A percentile compares a stretch with the other conserved stretches of the same genome.
phyloP scores from a whole-genome alignment of 2,329 filamentous ascomycete genomes.

The Coleophoma eucalyptorum region DNA sequence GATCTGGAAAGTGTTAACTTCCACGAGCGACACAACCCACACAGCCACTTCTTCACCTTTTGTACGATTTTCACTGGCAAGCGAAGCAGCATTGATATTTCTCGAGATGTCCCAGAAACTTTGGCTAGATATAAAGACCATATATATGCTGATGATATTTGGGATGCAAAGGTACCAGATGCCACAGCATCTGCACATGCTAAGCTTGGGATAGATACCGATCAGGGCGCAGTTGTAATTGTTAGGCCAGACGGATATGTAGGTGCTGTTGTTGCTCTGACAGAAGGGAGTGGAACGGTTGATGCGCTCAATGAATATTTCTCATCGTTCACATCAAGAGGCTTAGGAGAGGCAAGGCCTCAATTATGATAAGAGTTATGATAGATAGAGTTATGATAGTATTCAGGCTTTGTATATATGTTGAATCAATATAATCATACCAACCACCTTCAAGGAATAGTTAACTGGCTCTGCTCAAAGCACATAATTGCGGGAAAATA shows the following conservation, averaged over 20 bases:
- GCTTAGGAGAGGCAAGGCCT: conserved; percentile 35
- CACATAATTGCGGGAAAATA: too few species aligned
- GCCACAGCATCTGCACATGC: conserved; percentile 74
- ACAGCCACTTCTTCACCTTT: conserved; percentile 77
- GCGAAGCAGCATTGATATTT: conserved; percentile 69
- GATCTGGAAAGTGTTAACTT: conserved; percentile 63
- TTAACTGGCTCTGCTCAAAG: too few species aligned
- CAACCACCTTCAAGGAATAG: too few species aligned
- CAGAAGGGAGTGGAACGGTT: conserved; percentile 73
- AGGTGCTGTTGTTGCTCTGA: conserved; percentile 68
- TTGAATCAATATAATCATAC: too few species aligned
- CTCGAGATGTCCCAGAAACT: conserved; percentile 63
- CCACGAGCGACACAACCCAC: conserved; percentile 81
- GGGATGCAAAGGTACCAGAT: conserved; percentile 65
- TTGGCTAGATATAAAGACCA: conserved; percentile 76
- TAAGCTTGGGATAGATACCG: conserved; percentile 77
- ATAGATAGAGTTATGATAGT: not conserved
- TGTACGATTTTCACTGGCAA: conserved; percentile 70
- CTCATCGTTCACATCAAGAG: conserved; percentile 64
- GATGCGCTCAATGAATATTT: conserved; percentile 85
- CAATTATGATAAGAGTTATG: conserved; percentile 29
- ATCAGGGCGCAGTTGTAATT: conserved; percentile 74
- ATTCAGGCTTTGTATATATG: not conserved
- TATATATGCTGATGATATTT: conserved; percentile 81
- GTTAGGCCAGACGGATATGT: conserved; percentile 87